Evolutionary conservation across 73 alveolate species (phyloP), one percentile per base, ranked within the genome.

Genomic region (Symbiodinium natans): DNA sequence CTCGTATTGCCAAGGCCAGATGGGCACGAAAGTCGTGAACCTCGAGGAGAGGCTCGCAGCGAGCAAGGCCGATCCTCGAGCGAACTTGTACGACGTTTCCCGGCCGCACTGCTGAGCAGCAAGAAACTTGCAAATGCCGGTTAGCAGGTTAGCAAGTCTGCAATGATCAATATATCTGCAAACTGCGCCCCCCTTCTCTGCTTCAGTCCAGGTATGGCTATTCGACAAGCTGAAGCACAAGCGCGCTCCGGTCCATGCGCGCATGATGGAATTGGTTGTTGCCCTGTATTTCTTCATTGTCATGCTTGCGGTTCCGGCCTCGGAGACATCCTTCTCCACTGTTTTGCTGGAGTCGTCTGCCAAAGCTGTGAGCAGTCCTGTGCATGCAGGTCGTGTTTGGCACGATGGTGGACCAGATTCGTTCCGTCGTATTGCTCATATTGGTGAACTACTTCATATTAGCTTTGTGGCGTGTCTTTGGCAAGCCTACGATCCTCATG

Each of bases 221-320:
- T 90, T 90, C 39, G 97, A 90, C 97, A 90, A 90, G 97, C 80
- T 90, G 97, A 90, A 90, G 77, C 97, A 90, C 97, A 90, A 90
- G 88, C 97, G 97, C 1, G 97, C 97, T 31, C 97, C 97, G 17
- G 52, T 71, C 46, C 52, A 68, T 11, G 97, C 97, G 10, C 97
- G 97, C 25, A 23, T 90, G 40, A 71, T 90, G 87, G 97, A 90
- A 54, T 25, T 90, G 15, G 3, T 33, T 25, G 80, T 41, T 42
- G 77, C 97, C 3, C 38, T 90, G 1, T 31, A 40, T 31, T 42
- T 90, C 77, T 42, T 90, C 25, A 77, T 34, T 11, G 75, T 90
- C 77, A 90, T 90, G 97, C 54, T 90, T 21, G 87, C 80, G 8
- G 97, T n/a, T 19, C 19, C 19, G 13, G 80, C 38, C 80, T 63